Base-by-base conservation (phyloP, 345 rosid species). In the Atalantia buxifolia region DNA sequence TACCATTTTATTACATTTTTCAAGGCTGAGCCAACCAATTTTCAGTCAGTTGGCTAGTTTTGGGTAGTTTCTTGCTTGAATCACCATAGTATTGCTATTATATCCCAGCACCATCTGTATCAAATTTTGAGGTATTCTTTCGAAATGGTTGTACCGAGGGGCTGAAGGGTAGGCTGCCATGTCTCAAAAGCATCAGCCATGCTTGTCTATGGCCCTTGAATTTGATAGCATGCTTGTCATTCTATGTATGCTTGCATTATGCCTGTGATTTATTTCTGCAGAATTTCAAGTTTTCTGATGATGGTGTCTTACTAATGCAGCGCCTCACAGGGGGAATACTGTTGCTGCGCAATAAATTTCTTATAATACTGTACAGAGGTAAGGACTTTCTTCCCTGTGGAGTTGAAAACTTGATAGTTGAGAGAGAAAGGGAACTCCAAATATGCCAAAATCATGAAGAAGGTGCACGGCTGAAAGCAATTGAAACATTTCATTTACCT, bases 291-390 rank as follows among this genome's bases (percentile, higher is more conserved):
- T 38, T 14, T 30, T 50, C 38, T 61, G 60, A 55, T 66, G 2
- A 33, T 70, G 56, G 57, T 78, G 55, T 74, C 24, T 66, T 62
- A 45, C 61, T 13, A 12, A 76, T 79, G 79, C 94, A 92, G 98
- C 5, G 57, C 80, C 97, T 92, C 74, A 94, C 97, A 10, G 97
- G 98, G 78, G 98, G 97, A 74, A 83, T 89, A 81, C 69, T 94
- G 83, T 79, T 94, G 66, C 88, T 92, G 42, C 90, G 98, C 19
- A 89, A 94, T 78, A 92, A 87, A 85, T 92, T 86, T 78, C 84
- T 84, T 79, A 87, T 94, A 77, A 86, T 94, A 87, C 89, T 94
- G 33, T 91, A 78, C 77, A 87, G 98, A 88, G 98, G 97, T 75
- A 94, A 92, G 80, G 94, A 94, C 83, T 94, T 92, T 77, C 89